Evolutionary conservation across 2,329 filamentous ascomycete genomes (phyloP), one percentile per base, ranked within the genome.

Genomic region (Cordyceps militaris): DNA sequence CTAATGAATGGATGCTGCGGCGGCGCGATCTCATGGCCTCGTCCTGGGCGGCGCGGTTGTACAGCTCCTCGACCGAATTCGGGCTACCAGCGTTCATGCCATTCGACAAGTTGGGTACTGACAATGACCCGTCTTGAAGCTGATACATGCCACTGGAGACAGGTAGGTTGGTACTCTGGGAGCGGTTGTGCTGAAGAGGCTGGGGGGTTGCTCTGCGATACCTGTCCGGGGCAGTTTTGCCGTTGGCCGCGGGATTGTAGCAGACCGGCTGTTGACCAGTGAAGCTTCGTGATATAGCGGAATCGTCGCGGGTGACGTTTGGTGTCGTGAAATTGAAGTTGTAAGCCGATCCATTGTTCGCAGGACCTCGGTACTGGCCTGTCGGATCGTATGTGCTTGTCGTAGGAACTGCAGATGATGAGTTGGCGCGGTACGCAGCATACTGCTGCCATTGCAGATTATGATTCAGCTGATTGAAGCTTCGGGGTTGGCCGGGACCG

Each of bases 1-100:
- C 79, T 60, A 81, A 71, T 19, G 84, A 87, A 63, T 89, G 89
- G 74, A 95, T 82, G 73, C 91, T 97, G 63, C 91, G 85, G 67
- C 91, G 84, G 65, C 91, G 82, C 72, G 91, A 88, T 67, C 89
- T 82, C 72, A 88, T 91, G 10, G 85, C 82, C 36, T 87, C 80
- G 28, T 93, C 90, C 19, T 82, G 72, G n/a, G 74, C 69, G 26
- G 77, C 70, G 57, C 79, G 76, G 58, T 78, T 83, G 65, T 79
- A 76, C 68, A 85, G 83, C 64, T 94, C 89, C 70, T 95, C 90
- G 49, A 81, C 80, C 64, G 79, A 72, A 8, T 70, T 66, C 3
- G 84, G 65, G 32, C 73, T 62, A 3, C 71, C 61, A 32, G 72
- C 75, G 70, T 83, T 70, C 69, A 81, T 72, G 75, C 81, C 75